These are phyloP conservation scores for Sphagnum contortum DNA, from an alignment of 225 moss, liverwort and hornwort genomes.

Conservation along the genomic window DNA sequence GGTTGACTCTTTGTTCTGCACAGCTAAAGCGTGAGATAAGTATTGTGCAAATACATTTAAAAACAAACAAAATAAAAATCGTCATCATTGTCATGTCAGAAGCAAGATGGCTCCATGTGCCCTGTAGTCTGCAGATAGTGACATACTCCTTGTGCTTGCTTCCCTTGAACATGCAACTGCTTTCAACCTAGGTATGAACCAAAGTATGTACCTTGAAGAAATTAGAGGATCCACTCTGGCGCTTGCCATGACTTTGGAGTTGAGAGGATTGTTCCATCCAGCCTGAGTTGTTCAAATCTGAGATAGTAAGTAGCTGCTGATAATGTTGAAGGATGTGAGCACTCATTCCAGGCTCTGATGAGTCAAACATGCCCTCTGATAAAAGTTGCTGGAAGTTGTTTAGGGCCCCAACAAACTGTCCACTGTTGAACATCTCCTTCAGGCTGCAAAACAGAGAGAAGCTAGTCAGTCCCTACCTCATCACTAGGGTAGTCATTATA, in stretches of 20 bases:
- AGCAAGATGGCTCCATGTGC: no score
- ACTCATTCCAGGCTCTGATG: constrained; percentile 53
- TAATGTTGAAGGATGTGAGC: constrained; percentile 69
- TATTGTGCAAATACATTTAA: no score
- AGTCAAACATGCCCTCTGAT: constrained; percentile 77
- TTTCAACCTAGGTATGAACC: no score
- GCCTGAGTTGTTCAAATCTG: constrained; percentile 67
- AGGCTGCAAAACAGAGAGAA: constrained; percentile 34
- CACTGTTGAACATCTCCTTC: constrained; percentile 70
- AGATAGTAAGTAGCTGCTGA: constrained; percentile 51
- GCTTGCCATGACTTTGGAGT: constrained; percentile 64
- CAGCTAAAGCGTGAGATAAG: no score
- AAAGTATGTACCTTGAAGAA: constrained; percentile 40
- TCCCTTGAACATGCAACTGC: no score
- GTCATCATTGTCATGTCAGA: no score
- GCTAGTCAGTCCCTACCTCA: no score
- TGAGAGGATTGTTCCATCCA: constrained; percentile 71
- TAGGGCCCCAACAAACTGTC: constrained; percentile 71
- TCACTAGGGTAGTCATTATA: no score
- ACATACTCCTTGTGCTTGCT: no score
- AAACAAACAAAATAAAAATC: no score
- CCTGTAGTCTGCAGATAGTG: no score
- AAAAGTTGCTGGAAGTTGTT: constrained; percentile 69
- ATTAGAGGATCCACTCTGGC: constrained; percentile 61
- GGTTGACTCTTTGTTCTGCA: no score